Percentiles rank a stretch among this genome's conserved stretches.
These are phyloP conservation scores for Chrysochromulina parva DNA, from an alignment of 78 protist genomes.

Conservation along the genomic window DNA sequence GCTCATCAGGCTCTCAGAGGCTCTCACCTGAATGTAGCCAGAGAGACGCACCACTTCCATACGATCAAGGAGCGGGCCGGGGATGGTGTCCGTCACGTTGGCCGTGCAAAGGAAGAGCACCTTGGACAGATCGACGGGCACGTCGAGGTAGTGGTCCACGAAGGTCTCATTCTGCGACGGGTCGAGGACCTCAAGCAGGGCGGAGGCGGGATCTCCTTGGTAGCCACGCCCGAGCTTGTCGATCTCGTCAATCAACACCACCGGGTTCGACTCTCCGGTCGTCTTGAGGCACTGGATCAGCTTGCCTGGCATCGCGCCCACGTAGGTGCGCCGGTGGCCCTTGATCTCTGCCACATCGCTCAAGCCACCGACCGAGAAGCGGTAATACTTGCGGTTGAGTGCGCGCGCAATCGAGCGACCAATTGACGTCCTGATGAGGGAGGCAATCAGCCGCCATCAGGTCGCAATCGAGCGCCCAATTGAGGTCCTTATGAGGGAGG, in stretches of 20 bases:
- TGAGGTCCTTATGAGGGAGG: slow-evolving; percentile 85
- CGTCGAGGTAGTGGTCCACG: slow-evolving; percentile 86
- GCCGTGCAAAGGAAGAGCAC: slow-evolving; percentile 93
- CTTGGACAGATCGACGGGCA: slow-evolving; percentile 68
- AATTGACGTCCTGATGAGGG: slow-evolving; percentile 88
- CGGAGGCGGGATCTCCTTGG: slow-evolving; percentile 89
- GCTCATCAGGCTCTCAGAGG: not conserved
- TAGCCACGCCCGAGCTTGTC: slow-evolving; percentile 77
- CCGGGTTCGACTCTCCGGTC: slow-evolving; percentile 81
- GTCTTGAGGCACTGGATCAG: slow-evolving; percentile 86
- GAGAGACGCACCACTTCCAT: slow-evolving; percentile 84
- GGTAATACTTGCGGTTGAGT: slow-evolving; percentile 69
- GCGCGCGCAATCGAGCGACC: slow-evolving; percentile 75
- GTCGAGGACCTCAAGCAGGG: slow-evolving; percentile 93
- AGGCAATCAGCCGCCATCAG: too few relatives aligned
- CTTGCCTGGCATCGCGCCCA: slow-evolving; percentile 96
- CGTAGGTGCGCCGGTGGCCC: slow-evolving; percentile 93
- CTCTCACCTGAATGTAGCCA: slow-evolving; percentile 43
- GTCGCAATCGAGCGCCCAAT: slow-evolving; percentile 84
- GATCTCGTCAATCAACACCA: slow-evolving; percentile 94
- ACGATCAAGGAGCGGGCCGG: slow-evolving; percentile 88
- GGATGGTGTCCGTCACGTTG: slow-evolving; percentile 79
- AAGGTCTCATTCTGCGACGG: slow-evolving; percentile 92
- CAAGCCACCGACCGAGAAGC: slow-evolving; percentile 95
- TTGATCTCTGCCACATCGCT: slow-evolving; percentile 91